Conservation (phyloP, 164 flowering plant genomes). For the Piper betle region DNA sequence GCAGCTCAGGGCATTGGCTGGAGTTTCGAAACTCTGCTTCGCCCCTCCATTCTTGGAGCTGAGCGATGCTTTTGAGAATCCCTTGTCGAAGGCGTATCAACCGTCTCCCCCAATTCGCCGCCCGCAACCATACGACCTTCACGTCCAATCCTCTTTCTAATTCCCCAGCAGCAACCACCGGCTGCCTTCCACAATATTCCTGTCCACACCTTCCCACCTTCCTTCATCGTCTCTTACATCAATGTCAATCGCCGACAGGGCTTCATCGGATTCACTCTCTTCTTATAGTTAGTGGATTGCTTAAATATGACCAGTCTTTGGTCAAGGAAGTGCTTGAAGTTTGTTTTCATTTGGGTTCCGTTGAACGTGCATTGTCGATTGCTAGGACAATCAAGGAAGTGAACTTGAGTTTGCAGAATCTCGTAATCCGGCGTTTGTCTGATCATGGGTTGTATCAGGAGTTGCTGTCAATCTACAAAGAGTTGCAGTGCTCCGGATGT, state of each 20-base stretch:
- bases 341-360: constrained; percentile 9
- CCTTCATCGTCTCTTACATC: background rate
- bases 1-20: too few species aligned
- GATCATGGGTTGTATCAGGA: constrained; percentile 17
- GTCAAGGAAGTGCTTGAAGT: constrained; percentile 14
- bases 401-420: constrained; percentile 38
- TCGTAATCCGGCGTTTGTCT: constrained; percentile 29
- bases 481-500: constrained; percentile 23
- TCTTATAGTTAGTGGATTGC: constrained; percentile 22
- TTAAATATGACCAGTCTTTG: constrained; percentile 8
- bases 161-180: too few species aligned
- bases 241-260: background rate
- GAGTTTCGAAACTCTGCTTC: too few species aligned
- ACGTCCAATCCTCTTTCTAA: too few species aligned
- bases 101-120: too few species aligned
- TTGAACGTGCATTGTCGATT: constrained; percentile 22
- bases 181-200: too few species aligned
- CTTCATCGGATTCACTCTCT: constrained; percentile 17
- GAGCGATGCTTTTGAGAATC: too few species aligned
- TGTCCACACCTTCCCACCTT: too few species aligned
- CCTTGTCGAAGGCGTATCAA: too few species aligned
- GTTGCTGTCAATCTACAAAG: constrained; percentile 24
- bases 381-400: constrained; percentile 16
- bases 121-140: too few species aligned
- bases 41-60: too few species aligned